Percentiles rank a stretch among this genome's conserved stretches.
Evolutionary conservation across 2,329 filamentous ascomycete genomes (phyloP).

Genomic region (Curvularia lunata): DNA sequence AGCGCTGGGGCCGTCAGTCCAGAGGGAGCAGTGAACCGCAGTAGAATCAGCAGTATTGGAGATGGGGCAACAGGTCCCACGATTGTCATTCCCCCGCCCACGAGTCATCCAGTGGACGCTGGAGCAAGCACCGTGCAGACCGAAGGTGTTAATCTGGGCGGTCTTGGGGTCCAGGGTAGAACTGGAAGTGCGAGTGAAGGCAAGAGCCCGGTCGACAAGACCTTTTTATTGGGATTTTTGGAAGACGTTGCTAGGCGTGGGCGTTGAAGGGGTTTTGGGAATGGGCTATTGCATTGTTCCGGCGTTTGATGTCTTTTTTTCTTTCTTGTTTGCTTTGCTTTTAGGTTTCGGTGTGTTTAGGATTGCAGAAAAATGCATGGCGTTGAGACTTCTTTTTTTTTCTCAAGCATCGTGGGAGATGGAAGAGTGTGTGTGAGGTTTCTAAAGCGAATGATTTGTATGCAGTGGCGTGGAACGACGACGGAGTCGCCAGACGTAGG

Average conservation of each 20-base stretch:
- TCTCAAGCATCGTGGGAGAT: too few relatives aligned
- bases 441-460: too few relatives aligned
- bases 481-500: too few relatives aligned
- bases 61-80: conserved; percentile 26
- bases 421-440: too few relatives aligned
- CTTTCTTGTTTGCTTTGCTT: neutral
- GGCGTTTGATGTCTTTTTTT: neutral
- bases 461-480: too few relatives aligned
- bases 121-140: conserved; percentile 3
- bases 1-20: conserved; percentile 34
- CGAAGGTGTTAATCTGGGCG: conserved; percentile 6
- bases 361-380: neutral
- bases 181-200: conserved; percentile 23
- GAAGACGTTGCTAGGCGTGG: conserved; percentile 57
- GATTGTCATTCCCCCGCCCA: conserved; percentile 29
- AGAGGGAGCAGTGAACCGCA: conserved; percentile 35
- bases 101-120: conserved; percentile 15
- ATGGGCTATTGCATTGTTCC: neutral
- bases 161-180: conserved; percentile 7
- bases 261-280: conserved; percentile 20
- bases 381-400: neutral
- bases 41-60: conserved; percentile 46
- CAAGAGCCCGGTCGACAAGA: conserved; percentile 68
- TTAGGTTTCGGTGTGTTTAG: neutral
- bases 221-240: conserved; percentile 77